A percentile compares a stretch with the other conserved stretches of the same genome.
These are phyloP conservation scores for Dunaliella primolecta DNA, from an alignment of 139 green algal genomes.

Conservation along the genomic window DNA sequence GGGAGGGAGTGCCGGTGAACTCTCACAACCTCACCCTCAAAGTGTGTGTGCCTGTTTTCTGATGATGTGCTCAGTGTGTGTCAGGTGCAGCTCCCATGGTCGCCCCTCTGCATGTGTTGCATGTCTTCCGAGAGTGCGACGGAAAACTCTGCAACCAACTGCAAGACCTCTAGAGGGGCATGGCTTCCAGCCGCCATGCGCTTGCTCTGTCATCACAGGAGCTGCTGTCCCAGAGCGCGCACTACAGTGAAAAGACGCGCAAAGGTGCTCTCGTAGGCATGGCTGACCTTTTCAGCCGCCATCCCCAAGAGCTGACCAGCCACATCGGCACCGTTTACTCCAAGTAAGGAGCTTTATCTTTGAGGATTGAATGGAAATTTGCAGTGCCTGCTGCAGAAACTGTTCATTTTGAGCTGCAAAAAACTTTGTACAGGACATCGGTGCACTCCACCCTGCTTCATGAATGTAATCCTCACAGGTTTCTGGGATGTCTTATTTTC, in stretches of 20 bases:
- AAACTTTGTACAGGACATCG: too few species aligned
- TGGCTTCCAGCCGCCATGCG: too few species aligned
- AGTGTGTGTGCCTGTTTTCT: slow-evolving; percentile 31
- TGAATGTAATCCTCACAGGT: too few species aligned
- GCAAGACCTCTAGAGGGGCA: too few species aligned
- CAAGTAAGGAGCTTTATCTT: slow-evolving; percentile 2
- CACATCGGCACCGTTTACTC: slow-evolving; percentile 17
- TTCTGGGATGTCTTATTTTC: too few species aligned
- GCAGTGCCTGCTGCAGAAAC: not conserved
- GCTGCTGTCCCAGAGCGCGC: slow-evolving; percentile 65
- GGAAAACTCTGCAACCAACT: too few species aligned
- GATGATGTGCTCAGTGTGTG: not conserved
- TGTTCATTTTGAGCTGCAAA: too few species aligned
- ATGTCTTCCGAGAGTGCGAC: too few species aligned
- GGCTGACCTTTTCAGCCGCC: slow-evolving; percentile 56
- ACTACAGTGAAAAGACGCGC: slow-evolving; percentile 77
- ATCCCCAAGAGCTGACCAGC: slow-evolving; percentile 55
- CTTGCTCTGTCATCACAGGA: slow-evolving; percentile 75
- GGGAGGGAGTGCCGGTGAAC: slow-evolving; percentile 61
- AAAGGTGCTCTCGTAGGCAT: slow-evolving; percentile 64
- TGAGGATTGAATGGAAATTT: too few species aligned
- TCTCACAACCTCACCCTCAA: slow-evolving; percentile 75
- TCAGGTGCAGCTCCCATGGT: slow-evolving; percentile 3
- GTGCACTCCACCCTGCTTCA: too few species aligned
- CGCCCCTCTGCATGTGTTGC: too few species aligned